A percentile compares a stretch with the other conserved stretches of the same genome.
Conservation (phyloP, 495 filamentous ascomycete species). For the Xylaria grammica region DNA sequence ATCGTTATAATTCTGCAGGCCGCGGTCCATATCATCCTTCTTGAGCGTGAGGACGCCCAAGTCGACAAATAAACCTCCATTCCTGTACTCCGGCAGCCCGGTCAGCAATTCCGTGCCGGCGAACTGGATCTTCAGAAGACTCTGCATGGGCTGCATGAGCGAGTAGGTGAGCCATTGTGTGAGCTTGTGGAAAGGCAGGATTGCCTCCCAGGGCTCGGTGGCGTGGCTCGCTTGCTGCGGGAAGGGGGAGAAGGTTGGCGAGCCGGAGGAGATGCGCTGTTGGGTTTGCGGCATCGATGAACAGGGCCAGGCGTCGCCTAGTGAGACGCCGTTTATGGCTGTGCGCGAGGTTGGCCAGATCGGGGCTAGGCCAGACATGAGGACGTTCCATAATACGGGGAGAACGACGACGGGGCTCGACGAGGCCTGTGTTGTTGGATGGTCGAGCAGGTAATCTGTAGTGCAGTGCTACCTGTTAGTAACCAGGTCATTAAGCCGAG, state of each 20-base stretch:
- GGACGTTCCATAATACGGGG: slow-evolving; percentile 87
- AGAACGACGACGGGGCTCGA: slow-evolving; percentile 86
- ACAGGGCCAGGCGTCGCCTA: slow-evolving; percentile 96
- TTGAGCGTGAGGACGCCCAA: slow-evolving; percentile 82
- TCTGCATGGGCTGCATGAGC: slow-evolving; percentile 84
- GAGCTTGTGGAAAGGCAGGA: slow-evolving; percentile 92
- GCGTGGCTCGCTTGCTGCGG: slow-evolving; percentile 41
- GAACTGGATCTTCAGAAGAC: slow-evolving; percentile 76
- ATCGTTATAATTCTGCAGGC: slow-evolving; percentile 71
- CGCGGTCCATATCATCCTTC: slow-evolving; percentile 63
- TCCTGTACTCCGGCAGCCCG: slow-evolving; percentile 85
- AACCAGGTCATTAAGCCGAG: too few relatives aligned
- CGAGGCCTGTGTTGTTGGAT: slow-evolving; percentile 84
- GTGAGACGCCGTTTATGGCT: slow-evolving; percentile 82
- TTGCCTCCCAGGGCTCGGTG: slow-evolving; percentile 84
- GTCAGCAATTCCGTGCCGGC: slow-evolving; percentile 79
- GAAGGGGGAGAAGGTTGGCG: slow-evolving; percentile 52
- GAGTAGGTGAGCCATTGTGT: slow-evolving; percentile 92
- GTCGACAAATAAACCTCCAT: slow-evolving; percentile 85
- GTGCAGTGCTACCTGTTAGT: not conserved
- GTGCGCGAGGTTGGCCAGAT: slow-evolving; percentile 94
- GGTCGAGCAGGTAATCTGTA: slow-evolving; percentile 88
- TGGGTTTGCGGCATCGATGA: slow-evolving; percentile 76
- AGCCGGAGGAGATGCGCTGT: slow-evolving; percentile 29
- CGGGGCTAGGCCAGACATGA: slow-evolving; percentile 83